These are phyloP conservation scores for Plasmodium cynomolgi DNA, from an alignment of 169 alveolate species.

Conservation along the genomic window DNA sequence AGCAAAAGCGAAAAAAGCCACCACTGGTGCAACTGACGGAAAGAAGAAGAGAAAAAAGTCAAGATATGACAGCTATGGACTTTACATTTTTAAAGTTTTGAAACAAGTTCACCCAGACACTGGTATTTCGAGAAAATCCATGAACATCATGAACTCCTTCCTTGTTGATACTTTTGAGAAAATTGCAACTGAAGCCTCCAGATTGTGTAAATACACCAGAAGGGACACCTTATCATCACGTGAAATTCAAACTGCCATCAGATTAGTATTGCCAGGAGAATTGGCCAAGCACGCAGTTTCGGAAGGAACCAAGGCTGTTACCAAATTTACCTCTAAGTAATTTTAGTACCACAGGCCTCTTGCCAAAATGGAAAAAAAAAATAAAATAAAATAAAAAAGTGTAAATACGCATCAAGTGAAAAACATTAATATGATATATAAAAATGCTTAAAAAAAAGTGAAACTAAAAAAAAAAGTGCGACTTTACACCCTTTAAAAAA, in stretches of 20 bases:
- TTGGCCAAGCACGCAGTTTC: slow-evolving; percentile 99
- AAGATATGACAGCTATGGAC: slow-evolving; percentile 80
- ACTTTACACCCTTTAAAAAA: background rate
- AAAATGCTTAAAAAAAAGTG: background rate
- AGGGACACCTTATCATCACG: slow-evolving; percentile 97
- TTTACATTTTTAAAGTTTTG: slow-evolving; percentile 93
- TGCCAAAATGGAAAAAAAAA: slow-evolving; percentile 6
- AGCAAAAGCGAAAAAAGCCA: slow-evolving; percentile 72
- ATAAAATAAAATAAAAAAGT: background rate
- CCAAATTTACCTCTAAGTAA: slow-evolving; percentile 95
- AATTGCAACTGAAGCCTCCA: slow-evolving; percentile 96
- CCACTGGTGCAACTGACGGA: slow-evolving; percentile 80
- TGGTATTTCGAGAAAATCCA: slow-evolving; percentile 96
- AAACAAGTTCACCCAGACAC: slow-evolving; percentile 98
- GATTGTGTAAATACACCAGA: slow-evolving; percentile 95
- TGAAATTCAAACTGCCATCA: slow-evolving; percentile 99
- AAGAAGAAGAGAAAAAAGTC: slow-evolving; percentile 71
- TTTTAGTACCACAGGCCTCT: slow-evolving; percentile 34
- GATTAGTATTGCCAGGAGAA: slow-evolving; percentile 99
- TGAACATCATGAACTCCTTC: slow-evolving; percentile 97
- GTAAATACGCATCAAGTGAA: background rate
- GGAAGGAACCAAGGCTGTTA: slow-evolving; percentile 99
- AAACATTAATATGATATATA: background rate
- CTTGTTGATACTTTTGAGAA: slow-evolving; percentile 96
- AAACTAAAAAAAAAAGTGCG: background rate